Evolutionary conservation across 2,329 filamentous ascomycete genomes (phyloP), one percentile per base, ranked within the genome.

Genomic region (Trichoderma sp.): DNA sequence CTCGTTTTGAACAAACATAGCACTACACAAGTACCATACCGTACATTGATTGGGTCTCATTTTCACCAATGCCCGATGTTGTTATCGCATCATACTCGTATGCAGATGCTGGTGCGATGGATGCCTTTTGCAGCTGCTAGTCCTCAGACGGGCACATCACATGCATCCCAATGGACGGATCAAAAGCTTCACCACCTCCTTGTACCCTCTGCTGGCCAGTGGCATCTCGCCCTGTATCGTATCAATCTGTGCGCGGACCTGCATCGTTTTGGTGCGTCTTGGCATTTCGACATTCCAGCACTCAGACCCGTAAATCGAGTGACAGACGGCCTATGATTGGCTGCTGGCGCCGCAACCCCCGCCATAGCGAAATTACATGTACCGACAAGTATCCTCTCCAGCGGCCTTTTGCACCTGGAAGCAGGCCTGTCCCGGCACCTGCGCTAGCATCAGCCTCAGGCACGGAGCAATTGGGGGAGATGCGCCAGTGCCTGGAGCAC

Each of bases 331-430:
- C 24, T 9, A 24, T 71, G 56, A 71, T 71, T 71, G 73, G 73
- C 18, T 41, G 35, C 27, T 2, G 6, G 50, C n/a, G n/a, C 45
- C 45, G 45, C 41, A 33, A 16, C 56, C 71, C 69, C 75, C 75
- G 21, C 31, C 38, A 56, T 53, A 76, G 75, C 75, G 75, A 76
- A 75, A 76, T 76, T 63, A 3, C 60, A 63, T 63, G 60, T 76
- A 53, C 45, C 59, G 63, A 45, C 68, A 59, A 45, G 68, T 72
- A 29, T 60, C 16, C 45, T 21, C 45, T 16, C 41, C 31, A 38
- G 67, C 67, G 21, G 67, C 29, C 50, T 69, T n/a, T 62, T 45
- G 63, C 63, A 50, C 45, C 8, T 45, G 38, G 31, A 35, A 50
- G 12, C 60, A 33, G 63, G 53, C 75, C 56, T 45, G 69, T 66